Evolutionary conservation across 345 rosid species (phyloP).

Genomic region (Eucalyptus cloeziana): DNA sequence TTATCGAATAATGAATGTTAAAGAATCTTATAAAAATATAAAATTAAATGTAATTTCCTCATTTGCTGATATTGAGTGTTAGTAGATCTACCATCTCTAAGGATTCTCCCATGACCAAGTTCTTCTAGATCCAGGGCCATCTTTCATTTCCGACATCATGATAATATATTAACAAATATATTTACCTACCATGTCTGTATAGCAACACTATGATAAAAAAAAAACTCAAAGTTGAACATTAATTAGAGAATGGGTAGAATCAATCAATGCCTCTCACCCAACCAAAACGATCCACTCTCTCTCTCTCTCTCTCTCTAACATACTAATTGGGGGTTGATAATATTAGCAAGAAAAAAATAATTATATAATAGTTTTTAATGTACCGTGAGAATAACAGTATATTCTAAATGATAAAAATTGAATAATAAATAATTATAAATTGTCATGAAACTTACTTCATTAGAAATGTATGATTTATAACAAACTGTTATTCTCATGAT

Average conservation of each 20-base stretch:
- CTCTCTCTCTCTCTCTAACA: too few relatives aligned
- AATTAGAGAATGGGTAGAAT: background rate
- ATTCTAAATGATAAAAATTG: rapidly evolving
- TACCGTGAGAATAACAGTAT: rapidly evolving
- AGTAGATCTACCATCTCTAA: rapidly evolving
- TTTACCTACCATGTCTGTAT: rapidly evolving
- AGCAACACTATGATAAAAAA: rapidly evolving
- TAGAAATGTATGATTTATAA: rapidly evolving
- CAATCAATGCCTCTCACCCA: rapidly evolving
- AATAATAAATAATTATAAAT: too few relatives aligned
- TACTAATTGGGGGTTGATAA: too few relatives aligned
- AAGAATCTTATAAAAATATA: background rate
- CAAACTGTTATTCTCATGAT: rapidly evolving
- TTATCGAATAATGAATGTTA: background rate
- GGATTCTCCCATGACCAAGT: background rate
- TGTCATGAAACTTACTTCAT: rapidly evolving
- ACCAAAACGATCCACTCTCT: background rate
- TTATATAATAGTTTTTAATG: rapidly evolving
- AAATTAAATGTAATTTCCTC: background rate
- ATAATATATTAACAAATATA: background rate
- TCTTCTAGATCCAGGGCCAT: background rate
- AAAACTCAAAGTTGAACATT: background rate
- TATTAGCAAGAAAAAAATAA: rapidly evolving
- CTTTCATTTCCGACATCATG: rapidly evolving
- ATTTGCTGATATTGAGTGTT: rapidly evolving